Conservation (phyloP, 305 asterid species). For the Solanum hybrid region DNA sequence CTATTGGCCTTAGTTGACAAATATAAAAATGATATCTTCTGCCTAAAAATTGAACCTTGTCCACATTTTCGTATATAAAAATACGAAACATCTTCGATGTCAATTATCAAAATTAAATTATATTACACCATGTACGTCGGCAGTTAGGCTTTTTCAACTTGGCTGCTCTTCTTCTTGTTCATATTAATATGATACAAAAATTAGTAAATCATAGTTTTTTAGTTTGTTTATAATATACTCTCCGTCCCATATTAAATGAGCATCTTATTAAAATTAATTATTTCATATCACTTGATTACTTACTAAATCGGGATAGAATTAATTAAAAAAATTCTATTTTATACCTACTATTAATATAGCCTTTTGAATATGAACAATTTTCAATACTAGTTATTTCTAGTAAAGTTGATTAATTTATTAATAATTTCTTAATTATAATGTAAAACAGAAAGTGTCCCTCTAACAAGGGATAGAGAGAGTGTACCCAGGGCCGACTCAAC, state of each 20-base stretch:
- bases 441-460: no score
- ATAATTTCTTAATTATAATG: no score
- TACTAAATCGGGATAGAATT: no score
- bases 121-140: background rate
- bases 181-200: no score
- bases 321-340: no score
- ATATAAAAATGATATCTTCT: background rate
- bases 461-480: background rate
- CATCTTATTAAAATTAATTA: no score
- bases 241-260: background rate
- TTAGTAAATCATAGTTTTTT: no score
- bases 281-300: fast-evolving
- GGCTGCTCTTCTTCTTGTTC: background rate
- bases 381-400: background rate
- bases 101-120: background rate
- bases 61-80: background rate
- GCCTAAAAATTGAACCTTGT: background rate
- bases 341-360: background rate
- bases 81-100: background rate
- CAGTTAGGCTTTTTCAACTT: background rate
- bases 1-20: background rate
- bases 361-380: background rate
- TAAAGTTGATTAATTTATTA: no score
- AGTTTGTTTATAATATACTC: background rate
- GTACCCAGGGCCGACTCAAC: no score